Base-by-base conservation (phyloP, 1,139 yeast genomes). In the Protomyces arabidopsidicola region DNA sequence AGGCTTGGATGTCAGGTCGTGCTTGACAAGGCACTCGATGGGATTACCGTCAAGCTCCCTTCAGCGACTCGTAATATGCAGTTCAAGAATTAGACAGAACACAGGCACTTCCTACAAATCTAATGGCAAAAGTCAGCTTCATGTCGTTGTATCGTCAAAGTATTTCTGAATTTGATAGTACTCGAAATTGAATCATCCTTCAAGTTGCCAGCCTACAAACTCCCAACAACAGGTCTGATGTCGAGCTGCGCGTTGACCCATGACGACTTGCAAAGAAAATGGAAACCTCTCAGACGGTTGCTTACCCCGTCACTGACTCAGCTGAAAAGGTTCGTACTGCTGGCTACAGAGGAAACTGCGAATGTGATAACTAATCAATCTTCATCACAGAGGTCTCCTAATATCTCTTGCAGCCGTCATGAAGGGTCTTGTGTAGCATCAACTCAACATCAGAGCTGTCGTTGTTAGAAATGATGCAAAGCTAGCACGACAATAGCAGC, bases 1-100 rank as follows among this genome's bases (percentile, higher is more conserved):
- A 82, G 98, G 72, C 81, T 93, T 69, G 98, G 98, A 0, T 95
- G 98, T 76, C 97, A 93, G 77, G 86, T 93, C 54, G 80, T 81
- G 67, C 90, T 93, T 97, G 77, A 86, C 38, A 90, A 90, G 73
- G 95, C 89, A 64, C 78, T 93, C 66, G 97, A 93, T 73, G 98
- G 98, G 0, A 76, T 93, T 56, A 81, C 98, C 71, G 95, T 93
- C 38, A 61, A 58, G 50, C 53, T 65, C 16, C 66, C 66, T 3
- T 34, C 57, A 9, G 65, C 65, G 18, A 65, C 66, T 5, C 36
- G 66, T 4, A 65, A 65, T 20, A 65, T 65, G 42, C 65, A 57
- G 18, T 42, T 59, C 31, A 48, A 51, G 16, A 50, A 50, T 14
- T 50, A 50, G 36, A 8, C 22, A 36, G 1, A 1, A 3, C 5